Evolutionary conservation across 2,329 filamentous ascomycete genomes (phyloP), one percentile per base, ranked within the genome.

Genomic region (Calcarisporium arbuscula): DNA sequence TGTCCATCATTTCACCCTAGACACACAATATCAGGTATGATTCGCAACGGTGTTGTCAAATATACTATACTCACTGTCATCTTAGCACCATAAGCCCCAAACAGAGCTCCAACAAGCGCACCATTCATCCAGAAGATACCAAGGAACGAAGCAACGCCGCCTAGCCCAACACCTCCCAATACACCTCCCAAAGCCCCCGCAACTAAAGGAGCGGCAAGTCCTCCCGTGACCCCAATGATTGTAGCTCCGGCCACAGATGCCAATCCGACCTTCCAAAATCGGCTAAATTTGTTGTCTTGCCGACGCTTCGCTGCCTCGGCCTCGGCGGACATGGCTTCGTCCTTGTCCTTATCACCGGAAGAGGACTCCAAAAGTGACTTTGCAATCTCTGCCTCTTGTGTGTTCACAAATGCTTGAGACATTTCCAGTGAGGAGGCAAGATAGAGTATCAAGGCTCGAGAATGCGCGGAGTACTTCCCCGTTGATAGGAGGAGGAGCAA

Each of bases 211-310:
- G 89, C 88, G 1, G 89, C 89, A n/a, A 95, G 68, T 3, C 89
- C 89, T 14, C 89, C 89, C 1, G 88, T 95, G 4, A 95, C 75
- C 6, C 89, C 89, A n/a, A 95, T 89, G 2, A 95, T 66, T 0
- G 85, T 85, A 2, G 90, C 90, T 9, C 90, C 90, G 1, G 86
- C 88, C 0, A 94, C 86, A 8, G 84, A 85, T 0, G 89, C 90
- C 18, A 95, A 68, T 0, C 89, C 87, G 15, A 95, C 87, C 55
- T 95, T 95, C 85, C 86, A 94, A 55, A 83, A 83, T 8, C 88
- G 70, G 15, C 76, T 70, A 8, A 72, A 62, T 46, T 84, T 77
- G 35, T 82, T 84, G 39, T 85, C 74, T 43, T 89, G 79, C 11
- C 73, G 73, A 35, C 82, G 77, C 53, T 83, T 84, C 51, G 82